Percentiles rank a stretch among this genome's conserved stretches.
phyloP scores from a whole-genome alignment of 306 rosid species.

The Vigna nakashimae region DNA sequence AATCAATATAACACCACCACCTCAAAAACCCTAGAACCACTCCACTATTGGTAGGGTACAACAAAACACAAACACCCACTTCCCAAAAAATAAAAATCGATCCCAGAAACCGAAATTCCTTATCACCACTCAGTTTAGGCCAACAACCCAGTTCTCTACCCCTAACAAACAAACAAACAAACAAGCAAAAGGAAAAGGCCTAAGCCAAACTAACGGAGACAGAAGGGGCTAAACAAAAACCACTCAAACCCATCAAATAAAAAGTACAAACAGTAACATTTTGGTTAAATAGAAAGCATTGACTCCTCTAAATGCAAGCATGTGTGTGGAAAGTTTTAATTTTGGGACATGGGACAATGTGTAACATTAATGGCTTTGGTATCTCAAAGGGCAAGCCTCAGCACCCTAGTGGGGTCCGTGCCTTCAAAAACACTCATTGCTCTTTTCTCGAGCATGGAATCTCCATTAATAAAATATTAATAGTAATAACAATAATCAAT shows the following conservation, averaged over 20 bases:
- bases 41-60: constrained; percentile 46
- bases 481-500: background rate
- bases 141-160: constrained; percentile 64
- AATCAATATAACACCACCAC: constrained; percentile 34
- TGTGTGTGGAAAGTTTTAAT: constrained; percentile 38
- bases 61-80: constrained; percentile 36
- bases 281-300: constrained; percentile 47
- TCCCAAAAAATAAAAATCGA: constrained; percentile 40
- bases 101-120: constrained; percentile 19
- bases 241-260: constrained; percentile 55
- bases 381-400: constrained; percentile 40
- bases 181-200: background rate
- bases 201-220: constrained; percentile 44
- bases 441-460: constrained; percentile 62
- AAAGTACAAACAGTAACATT: constrained; percentile 40
- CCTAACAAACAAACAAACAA: constrained; percentile 35
- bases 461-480: constrained; percentile 24
- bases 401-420: constrained; percentile 67
- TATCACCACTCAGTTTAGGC: constrained; percentile 61
- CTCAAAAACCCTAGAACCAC: constrained; percentile 61
- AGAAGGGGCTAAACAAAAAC: constrained; percentile 49
- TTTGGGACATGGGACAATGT: constrained; percentile 32
- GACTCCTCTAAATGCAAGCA: constrained; percentile 48
- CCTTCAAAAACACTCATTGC: constrained; percentile 84
- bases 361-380: constrained; percentile 57